Percentiles rank a stretch among this genome's conserved stretches.
phyloP scores from a whole-genome alignment of 306 rosid genomes.

The Ammopiptanthus mongolicus region DNA sequence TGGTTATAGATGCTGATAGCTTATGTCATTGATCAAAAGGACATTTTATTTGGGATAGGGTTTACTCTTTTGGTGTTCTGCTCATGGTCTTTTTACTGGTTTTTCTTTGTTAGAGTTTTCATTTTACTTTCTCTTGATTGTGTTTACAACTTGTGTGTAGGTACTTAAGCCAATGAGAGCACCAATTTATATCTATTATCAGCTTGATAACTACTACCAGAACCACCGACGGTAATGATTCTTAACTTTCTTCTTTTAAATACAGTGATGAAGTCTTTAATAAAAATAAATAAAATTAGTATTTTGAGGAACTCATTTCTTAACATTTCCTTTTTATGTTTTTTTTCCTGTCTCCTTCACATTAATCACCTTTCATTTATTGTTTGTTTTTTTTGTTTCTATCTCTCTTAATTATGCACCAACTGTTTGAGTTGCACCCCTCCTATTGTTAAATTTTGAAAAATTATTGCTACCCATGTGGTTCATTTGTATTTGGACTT shows the following conservation, averaged over 20 bases:
- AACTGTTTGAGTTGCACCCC: conserved; percentile 11
- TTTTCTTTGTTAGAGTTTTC: not conserved
- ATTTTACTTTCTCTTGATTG: conserved; percentile 11
- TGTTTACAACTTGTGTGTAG: conserved; percentile 38
- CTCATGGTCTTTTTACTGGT: too few relatives aligned
- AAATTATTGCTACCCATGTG: not conserved
- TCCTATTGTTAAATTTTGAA: not conserved
- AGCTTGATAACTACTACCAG: conserved; percentile 92
- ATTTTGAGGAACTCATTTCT: not conserved
- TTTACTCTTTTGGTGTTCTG: too few relatives aligned
- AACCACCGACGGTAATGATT: conserved; percentile 81
- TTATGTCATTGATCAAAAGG: conserved; percentile 4
- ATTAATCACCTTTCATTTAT: not conserved
- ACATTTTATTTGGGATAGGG: not conserved
- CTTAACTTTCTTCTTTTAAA: conserved; percentile 9
- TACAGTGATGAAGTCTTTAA: conserved; percentile 6
- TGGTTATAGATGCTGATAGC: not conserved
- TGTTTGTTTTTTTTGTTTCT: not conserved
- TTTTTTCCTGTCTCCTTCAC: conserved; percentile 11
- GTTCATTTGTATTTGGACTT: not conserved
- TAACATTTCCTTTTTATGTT: not conserved
- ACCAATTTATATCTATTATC: conserved; percentile 82
- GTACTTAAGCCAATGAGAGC: conserved; percentile 80
- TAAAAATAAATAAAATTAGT: not conserved
- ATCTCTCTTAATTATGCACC: not conserved